Conservation (phyloP, 1,284 basidiomycete species). For the Taiwanofungus camphoratus region DNA sequence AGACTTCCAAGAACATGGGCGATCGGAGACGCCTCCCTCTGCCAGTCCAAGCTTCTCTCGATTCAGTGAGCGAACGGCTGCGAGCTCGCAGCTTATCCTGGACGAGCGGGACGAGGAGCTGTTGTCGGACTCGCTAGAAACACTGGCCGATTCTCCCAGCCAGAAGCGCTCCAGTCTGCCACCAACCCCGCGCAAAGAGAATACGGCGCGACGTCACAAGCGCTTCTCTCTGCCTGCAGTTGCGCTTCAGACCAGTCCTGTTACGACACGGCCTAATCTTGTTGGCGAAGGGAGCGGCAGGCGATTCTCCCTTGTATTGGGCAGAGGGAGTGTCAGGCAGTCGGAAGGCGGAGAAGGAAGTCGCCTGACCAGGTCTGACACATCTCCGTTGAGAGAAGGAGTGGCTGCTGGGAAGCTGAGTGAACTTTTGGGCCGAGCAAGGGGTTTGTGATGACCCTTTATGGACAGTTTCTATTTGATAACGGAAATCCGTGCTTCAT, state of each 20-base stretch:
- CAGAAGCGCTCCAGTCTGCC: conserved; percentile 13
- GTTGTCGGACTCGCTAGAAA: conserved; percentile 10
- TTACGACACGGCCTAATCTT: conserved; percentile 49
- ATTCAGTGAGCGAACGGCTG: conserved; percentile 20
- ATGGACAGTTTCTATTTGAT: too few species aligned
- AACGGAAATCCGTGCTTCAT: too few species aligned
- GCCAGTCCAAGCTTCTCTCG: conserved; percentile 25
- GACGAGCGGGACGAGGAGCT: conserved; percentile 22
- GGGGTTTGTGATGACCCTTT: too few species aligned
- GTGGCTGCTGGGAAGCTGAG: conserved; percentile 31
- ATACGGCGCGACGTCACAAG: conserved; percentile 57
- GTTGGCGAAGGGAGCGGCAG: conserved; percentile 36
- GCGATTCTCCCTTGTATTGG: conserved; percentile 54
- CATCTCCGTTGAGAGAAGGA: conserved; percentile 22
- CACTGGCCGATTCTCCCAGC: conserved; percentile 1
- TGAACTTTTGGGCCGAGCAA: conserved; percentile 32
- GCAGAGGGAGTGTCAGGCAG: conserved; percentile 22
- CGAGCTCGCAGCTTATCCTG: conserved; percentile 17
- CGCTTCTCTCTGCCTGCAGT: conserved; percentile 71
- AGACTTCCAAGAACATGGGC: conserved; percentile 43
- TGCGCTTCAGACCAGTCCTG: conserved; percentile 65
- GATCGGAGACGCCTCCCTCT: conserved; percentile 8
- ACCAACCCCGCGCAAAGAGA: conserved; percentile 36
- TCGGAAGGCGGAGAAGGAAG: conserved; percentile 7
- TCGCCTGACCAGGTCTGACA: conserved; percentile 9